A percentile compares a stretch with the other conserved stretches of the same genome.
phyloP scores from a whole-genome alignment of 169 alveolate species.

The Babesia bigemina region DNA sequence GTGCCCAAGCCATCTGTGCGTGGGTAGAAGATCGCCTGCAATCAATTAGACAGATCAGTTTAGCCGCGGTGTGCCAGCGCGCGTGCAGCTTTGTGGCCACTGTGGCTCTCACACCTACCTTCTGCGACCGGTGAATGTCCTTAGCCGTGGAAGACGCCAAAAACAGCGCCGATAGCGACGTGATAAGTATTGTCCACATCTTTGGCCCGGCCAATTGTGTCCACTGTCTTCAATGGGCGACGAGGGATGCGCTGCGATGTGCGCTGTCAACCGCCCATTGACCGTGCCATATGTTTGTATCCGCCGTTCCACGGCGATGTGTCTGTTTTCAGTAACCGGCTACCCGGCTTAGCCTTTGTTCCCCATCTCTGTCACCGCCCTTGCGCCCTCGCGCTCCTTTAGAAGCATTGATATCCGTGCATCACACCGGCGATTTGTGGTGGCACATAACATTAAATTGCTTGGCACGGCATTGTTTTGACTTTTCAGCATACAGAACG shows the following conservation, averaged over 20 bases:
- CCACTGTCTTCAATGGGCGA: not conserved
- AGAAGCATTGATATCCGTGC: too few relatives aligned
- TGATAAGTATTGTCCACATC: not conserved
- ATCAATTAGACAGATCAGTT: not conserved
- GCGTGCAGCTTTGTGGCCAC: not conserved
- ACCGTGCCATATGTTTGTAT: not conserved
- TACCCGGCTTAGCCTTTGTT: not conserved
- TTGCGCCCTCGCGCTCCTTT: not conserved
- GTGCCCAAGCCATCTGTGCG: not conserved
- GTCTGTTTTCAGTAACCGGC: not conserved
- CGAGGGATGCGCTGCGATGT: not conserved
- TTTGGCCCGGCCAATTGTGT: not conserved
- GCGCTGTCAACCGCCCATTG: not conserved
- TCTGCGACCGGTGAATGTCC: conserved; percentile 17
- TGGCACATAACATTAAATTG: too few relatives aligned
- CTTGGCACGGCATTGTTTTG: too few relatives aligned
- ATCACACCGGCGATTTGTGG: too few relatives aligned
- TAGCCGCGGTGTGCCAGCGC: not conserved
- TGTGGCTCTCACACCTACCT: conserved; percentile 1
- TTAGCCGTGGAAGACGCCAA: not conserved
- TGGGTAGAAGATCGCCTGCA: conserved; percentile 8
- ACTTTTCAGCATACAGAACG: too few relatives aligned
- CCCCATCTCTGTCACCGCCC: not conserved
- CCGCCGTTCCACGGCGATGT: not conserved
- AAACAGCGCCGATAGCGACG: not conserved